Percentiles rank a stretch among this genome's conserved stretches.
Conservation (phyloP, 495 filamentous ascomycete genomes). For the Xylaria bambusicola region DNA sequence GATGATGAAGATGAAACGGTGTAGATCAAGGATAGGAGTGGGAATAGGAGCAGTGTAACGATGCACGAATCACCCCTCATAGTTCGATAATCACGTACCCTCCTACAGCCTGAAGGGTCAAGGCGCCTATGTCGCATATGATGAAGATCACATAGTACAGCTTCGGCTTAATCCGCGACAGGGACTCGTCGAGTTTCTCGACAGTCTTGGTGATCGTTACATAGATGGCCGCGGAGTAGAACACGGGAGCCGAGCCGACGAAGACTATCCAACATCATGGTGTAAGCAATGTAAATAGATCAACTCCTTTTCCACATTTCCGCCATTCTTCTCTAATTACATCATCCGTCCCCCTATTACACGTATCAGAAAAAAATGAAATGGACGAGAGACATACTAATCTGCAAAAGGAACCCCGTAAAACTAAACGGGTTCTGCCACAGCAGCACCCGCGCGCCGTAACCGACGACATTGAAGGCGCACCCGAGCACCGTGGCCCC, state of each 20-base stretch:
- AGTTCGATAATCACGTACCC: conserved; percentile 7
- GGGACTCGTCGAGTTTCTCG: conserved; percentile 45
- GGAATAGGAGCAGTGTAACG: not conserved
- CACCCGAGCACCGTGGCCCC: conserved; percentile 40
- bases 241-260: conserved; percentile 59
- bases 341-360: too few species aligned
- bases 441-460: conserved; percentile 50
- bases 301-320: too few species aligned
- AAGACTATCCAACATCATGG: conserved; percentile 38
- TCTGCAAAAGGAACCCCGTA: conserved; percentile 52
- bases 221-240: conserved; percentile 61
- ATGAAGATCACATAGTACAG: conserved; percentile 58
- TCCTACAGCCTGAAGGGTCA: conserved; percentile 55
- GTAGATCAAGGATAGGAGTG: too few species aligned
- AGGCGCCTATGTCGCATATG: conserved; percentile 50
- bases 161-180: conserved; percentile 54
- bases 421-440: conserved; percentile 51
- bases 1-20: too few species aligned
- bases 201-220: conserved; percentile 52
- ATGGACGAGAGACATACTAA: conserved; percentile 31
- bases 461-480: conserved; percentile 47
- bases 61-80: not conserved
- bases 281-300: too few species aligned
- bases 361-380: not conserved
- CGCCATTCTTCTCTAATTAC: too few species aligned